Evolutionary conservation across 331 rosid species (phyloP).

Genomic region (Malus hybrid): DNA sequence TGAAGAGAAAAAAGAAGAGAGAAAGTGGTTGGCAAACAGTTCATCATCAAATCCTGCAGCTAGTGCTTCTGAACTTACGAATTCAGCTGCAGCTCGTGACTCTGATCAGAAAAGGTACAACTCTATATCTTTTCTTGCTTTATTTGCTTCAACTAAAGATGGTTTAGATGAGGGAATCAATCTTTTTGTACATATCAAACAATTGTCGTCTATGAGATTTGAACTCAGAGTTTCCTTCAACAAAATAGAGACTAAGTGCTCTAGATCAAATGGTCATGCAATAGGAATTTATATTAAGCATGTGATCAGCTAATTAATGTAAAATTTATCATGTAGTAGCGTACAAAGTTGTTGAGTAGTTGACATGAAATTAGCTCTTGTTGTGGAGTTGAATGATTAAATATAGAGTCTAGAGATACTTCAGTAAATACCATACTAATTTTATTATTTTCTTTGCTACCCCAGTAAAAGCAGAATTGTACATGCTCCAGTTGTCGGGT

Average conservation of each 20-base stretch:
- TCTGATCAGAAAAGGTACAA: slow-evolving; percentile 19
- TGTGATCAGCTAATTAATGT: neutral
- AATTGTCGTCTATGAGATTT: neutral
- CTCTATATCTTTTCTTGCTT: no score
- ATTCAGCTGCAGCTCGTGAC: slow-evolving; percentile 5
- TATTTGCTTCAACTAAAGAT: neutral
- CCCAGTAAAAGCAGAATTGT: slow-evolving; percentile 17
- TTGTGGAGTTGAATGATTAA: neutral
- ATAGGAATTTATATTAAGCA: neutral
- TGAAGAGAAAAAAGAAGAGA: slow-evolving; percentile 9
- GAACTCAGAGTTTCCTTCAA: no score
- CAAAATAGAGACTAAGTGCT: no score
- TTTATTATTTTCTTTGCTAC: neutral
- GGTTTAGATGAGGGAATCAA: neutral
- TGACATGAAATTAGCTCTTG: neutral
- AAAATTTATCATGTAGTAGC: neutral
- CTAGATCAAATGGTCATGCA: neutral
- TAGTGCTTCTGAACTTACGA: slow-evolving; percentile 2
- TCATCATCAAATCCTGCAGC: neutral
- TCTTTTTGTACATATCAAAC: no score
- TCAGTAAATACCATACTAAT: neutral
- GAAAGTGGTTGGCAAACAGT: slow-evolving; percentile 3
- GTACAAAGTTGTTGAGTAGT: neutral
- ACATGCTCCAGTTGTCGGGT: slow-evolving; percentile 38
- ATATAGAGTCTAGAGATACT: neutral